Percentiles rank a stretch among this genome's conserved stretches.
phyloP scores from a whole-genome alignment of 1,139 yeast genomes.

The Pichia sp. region DNA sequence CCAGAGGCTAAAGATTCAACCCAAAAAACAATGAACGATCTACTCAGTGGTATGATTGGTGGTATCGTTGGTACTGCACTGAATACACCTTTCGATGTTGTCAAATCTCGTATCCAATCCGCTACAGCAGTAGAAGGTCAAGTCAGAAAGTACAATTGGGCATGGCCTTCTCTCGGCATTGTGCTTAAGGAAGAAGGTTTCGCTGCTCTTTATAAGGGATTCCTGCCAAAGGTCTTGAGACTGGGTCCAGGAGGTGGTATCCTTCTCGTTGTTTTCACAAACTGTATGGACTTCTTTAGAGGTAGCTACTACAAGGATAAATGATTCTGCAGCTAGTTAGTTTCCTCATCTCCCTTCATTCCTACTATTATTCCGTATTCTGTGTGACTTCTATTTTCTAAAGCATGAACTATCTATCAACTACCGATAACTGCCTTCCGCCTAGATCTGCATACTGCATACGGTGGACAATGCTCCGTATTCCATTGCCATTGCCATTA shows the following conservation, averaged over 20 bases:
- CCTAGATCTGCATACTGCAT: no score
- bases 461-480: no score
- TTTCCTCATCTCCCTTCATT: no score
- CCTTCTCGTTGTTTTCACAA: conserved; percentile 86
- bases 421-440: no score
- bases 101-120: conserved; percentile 93
- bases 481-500: no score
- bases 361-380: no score
- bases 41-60: conserved; percentile 90
- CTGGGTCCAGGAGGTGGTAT: conserved; percentile 99
- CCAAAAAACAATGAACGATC: conserved; percentile 77
- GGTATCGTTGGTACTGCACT: conserved; percentile 92
- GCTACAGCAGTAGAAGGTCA: conserved; percentile 61
- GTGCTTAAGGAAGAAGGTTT: conserved; percentile 89
- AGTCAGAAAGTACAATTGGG: conserved; percentile 81
- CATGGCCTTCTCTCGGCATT: conserved; percentile 68
- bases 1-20: conserved; percentile 66
- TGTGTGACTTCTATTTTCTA: no score
- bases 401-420: no score
- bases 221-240: conserved; percentile 94
- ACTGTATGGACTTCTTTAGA: conserved; percentile 92
- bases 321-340: not conserved
- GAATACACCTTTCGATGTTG: conserved; percentile 97
- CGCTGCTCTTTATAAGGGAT: conserved; percentile 84
- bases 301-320: conserved; percentile 40